Base-by-base conservation (phyloP, 805 yeast species). In the Metschnikowia orientalis region DNA sequence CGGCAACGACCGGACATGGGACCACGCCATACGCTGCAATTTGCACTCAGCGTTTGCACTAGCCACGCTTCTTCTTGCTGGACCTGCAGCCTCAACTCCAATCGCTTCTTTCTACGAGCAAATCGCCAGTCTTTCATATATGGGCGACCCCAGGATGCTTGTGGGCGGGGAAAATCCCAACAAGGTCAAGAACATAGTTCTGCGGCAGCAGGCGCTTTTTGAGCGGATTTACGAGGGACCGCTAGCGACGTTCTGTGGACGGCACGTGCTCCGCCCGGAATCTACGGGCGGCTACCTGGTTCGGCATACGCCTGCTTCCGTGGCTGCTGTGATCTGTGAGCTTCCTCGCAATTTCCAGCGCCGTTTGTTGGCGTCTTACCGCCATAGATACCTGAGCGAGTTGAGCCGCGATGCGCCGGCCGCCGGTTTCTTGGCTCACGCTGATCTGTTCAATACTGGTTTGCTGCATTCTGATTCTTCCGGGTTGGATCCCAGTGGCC, bases 151-250 rank as follows among this genome's bases (percentile, higher is more conserved):
- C 18, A 74, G 98, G 46, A 80, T 87, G 73, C 65, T 70, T 26
- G 63, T 89, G 18, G 85, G 86, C 7, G 97, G 96, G 2, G 98
- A 92, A 56, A 85, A 92, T 54, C 96, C 97, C 4, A 70, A 79
- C 47, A 92, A 92, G 57, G 84, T 89, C 24, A 64, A 68, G 30
- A 92, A 92, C 54, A 92, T 92, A 41, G 97, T 92, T 3, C 55
- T 59, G 8, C 82, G 82, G 54, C 96, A 92, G 57, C 71, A 75
- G 42, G 59, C 62, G 12, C 71, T 75, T 41, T 92, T 92, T 61
- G 72, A 79, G 38, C 59, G 61, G 36, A 73, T 92, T 49, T 92
- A 92, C 52, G 61, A 67, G n/a, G 95, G 95, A 2, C 56, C 80
- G 6, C 43, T 77, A 31, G 59, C 24, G 12, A 20, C 11, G 7